Evolutionary conservation across 2,329 filamentous ascomycete species (phyloP).

Genomic region (Verticillium albo-atrum): DNA sequence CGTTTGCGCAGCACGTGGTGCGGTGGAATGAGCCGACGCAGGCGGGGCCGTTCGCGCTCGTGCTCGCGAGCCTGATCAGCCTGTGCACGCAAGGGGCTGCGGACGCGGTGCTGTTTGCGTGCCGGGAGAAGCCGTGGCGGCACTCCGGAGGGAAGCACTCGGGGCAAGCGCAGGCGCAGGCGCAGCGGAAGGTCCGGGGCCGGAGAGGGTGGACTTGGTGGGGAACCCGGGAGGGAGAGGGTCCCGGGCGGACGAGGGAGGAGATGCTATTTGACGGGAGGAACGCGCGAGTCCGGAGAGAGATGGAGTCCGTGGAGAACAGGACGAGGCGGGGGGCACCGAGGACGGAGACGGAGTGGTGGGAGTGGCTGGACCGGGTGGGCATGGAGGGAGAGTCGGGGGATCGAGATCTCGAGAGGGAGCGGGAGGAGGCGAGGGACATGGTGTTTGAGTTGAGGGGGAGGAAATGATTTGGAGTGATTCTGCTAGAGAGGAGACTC

Average conservation of each 20-base stretch:
- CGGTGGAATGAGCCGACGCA: slow-evolving; percentile 39
- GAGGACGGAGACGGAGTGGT: background rate
- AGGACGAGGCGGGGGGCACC: slow-evolving; percentile 12
- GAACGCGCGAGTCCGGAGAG: slow-evolving; percentile 40
- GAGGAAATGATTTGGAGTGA: background rate
- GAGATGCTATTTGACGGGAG: slow-evolving; percentile 48
- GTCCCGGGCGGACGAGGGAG: slow-evolving; percentile 42
- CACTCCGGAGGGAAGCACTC: slow-evolving; percentile 34
- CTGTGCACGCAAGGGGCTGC: slow-evolving; percentile 62
- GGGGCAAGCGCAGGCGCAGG: slow-evolving; percentile 31
- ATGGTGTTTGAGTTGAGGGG: background rate
- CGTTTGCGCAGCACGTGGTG: slow-evolving; percentile 61
- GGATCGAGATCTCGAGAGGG: background rate
- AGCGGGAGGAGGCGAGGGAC: background rate
- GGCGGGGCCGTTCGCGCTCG: slow-evolving; percentile 46
- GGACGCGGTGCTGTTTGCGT: slow-evolving; percentile 64
- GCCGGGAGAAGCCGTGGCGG: slow-evolving; percentile 68
- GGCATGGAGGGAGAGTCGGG: background rate
- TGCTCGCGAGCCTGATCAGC: slow-evolving; percentile 50
- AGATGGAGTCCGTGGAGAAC: slow-evolving; percentile 38
- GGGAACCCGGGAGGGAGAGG: slow-evolving; percentile 11
- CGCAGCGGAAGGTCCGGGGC: slow-evolving; percentile 10
- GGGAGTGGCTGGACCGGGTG: background rate
- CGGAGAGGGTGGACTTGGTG: slow-evolving; percentile 18
- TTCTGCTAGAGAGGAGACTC: too few species aligned